Evolutionary conservation across 345 rosid genomes (phyloP), one percentile per base, ranked within the genome.

Genomic region (Aquilaria malaccensis): DNA sequence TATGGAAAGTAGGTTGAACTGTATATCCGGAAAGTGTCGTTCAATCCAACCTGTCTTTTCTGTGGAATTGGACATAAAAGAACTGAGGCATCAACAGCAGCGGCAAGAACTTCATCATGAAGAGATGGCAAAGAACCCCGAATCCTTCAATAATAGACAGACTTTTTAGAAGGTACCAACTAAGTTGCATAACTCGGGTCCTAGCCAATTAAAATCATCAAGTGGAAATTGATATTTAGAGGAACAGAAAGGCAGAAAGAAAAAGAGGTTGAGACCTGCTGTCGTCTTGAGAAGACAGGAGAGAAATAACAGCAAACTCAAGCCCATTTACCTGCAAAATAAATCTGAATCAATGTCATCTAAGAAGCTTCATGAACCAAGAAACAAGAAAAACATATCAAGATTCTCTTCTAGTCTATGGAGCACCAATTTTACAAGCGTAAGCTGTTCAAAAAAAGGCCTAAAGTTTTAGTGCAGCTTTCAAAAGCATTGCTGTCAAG

Each of bases 61-160:
- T 79, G 81, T 66, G 70, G 80, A 55, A 29, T 65, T n/a, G 83
- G 78, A 71, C 83, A 77, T 45, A 67, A 70, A 67, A 57, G 64
- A 54, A 71, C 61, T 49, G 86, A 60, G 71, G 88, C 79, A 50
- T 81, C 90, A 58, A 84, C 80, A 71, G 88, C 86, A 56, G 91
- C 88, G 41, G 87, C 87, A 67, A 94, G 81, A 61, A 81, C 87
- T 71, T 82, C 70, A 76, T 88, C 87, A 58, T 87, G 89, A 75
- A 94, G 79, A 71, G 76, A 71, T 63, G 99, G 91, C 66, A 86
- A 81, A 70, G 86, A 83, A 70, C 79, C 83, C 15, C 84, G 85
- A 65, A 83, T 76, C 81, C 99, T 93, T 81, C 68, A 65, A 60
- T 60, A 68, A 63, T 64, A 60, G 68, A 61, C 58, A 65, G 67